Percentiles rank a stretch among this genome's conserved stretches.
These are phyloP conservation scores for Carex pumila DNA, from an alignment of 176 grass and related monocot genomes.

Conservation along the genomic window DNA sequence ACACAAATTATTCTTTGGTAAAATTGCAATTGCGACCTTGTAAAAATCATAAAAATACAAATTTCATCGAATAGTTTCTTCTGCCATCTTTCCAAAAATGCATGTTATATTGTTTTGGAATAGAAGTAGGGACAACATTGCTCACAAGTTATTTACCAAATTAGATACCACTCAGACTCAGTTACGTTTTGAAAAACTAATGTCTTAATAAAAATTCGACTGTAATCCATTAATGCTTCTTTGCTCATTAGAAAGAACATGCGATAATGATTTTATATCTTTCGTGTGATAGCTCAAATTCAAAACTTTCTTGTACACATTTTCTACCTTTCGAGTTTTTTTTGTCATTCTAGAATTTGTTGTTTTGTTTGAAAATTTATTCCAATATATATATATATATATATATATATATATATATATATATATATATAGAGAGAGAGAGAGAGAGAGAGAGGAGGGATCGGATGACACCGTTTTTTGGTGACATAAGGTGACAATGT, in stretches of 20 bases:
- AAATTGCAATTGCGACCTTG: background rate
- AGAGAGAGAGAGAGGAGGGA: too few relatives aligned
- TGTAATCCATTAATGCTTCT: background rate
- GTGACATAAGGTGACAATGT: too few relatives aligned
- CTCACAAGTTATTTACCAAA: too few relatives aligned
- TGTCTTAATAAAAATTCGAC: background rate
- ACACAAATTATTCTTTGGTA: conserved; percentile 4
- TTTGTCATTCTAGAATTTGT: too few relatives aligned
- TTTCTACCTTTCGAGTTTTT: background rate
- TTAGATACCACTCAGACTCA: too few relatives aligned
- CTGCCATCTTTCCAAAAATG: background rate
- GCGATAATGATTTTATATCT: background rate
- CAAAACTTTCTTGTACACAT: background rate
- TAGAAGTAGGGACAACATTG: background rate
- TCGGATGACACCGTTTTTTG: too few relatives aligned
- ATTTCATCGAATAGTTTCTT: background rate
- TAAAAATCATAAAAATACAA: background rate
- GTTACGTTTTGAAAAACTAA: background rate
- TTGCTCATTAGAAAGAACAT: background rate
- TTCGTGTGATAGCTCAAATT: background rate
- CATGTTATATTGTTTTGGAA: background rate
- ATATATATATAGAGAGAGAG: too few relatives aligned
- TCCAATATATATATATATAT: too few relatives aligned
- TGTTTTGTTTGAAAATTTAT: too few relatives aligned
- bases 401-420: too few relatives aligned